Evolutionary conservation across 108 stramenopile species (phyloP).

Genomic region (Fistulifera pelliculosa): DNA sequence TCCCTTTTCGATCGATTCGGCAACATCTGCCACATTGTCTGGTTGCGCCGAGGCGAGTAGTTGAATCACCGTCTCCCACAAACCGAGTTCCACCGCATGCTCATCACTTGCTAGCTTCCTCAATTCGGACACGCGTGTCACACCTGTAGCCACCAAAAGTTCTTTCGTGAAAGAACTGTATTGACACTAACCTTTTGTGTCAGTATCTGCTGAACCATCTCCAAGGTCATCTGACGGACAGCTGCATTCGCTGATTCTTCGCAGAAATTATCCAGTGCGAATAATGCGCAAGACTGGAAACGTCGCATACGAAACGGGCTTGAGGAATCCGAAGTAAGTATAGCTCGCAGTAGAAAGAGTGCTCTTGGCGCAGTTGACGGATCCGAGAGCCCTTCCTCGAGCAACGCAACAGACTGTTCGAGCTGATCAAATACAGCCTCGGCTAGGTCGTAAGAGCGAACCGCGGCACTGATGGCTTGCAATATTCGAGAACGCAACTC

Average conservation of each 20-base stretch:
- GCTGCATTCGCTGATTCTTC: constrained; percentile 28
- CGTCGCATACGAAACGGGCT: constrained; percentile 18
- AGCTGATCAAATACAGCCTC: constrained; percentile 56
- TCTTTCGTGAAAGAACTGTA: constrained; percentile 32
- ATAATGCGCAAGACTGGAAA: constrained; percentile 17
- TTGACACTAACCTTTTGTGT: constrained; percentile 26
- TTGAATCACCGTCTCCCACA: constrained; percentile 57
- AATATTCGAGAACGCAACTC: constrained; percentile 51
- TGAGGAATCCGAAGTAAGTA: constrained; percentile 56
- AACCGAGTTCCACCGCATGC: constrained; percentile 51
- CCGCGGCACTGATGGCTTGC: constrained; percentile 56
- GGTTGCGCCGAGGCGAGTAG: constrained; percentile 37
- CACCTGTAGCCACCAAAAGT: constrained; percentile 42
- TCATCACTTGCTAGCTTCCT: constrained; percentile 55
- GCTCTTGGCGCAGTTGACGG: constrained; percentile 7
- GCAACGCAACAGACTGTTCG: constrained; percentile 32
- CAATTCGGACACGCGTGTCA: constrained; percentile 45
- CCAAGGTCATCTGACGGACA: constrained; percentile 65
- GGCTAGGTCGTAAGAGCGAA: constrained; percentile 51
- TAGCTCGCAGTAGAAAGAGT: constrained; percentile 63
- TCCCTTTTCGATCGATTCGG: too few species aligned
- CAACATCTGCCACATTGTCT: constrained; percentile 5
- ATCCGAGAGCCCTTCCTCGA: constrained; percentile 14
- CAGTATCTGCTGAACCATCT: constrained; percentile 38
- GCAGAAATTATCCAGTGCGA: constrained; percentile 25